These are phyloP conservation scores for Pyrenula aspistea DNA, from an alignment of 495 filamentous ascomycete genomes.

Conservation along the genomic window DNA sequence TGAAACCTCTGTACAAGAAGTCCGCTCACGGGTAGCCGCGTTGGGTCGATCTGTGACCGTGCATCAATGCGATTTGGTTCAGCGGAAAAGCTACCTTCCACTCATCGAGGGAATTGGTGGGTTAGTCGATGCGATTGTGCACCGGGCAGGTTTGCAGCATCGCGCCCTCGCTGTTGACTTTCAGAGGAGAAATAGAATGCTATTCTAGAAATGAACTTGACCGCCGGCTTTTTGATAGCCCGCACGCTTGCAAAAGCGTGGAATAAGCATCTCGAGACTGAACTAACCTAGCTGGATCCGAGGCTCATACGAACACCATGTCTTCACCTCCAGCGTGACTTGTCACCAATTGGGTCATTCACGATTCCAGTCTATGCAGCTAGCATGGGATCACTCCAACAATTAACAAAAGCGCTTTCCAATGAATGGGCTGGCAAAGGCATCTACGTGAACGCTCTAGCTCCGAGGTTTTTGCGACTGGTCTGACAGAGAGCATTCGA, in stretches of 20 bases:
- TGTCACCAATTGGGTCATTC: conserved; percentile 15
- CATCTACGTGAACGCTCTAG: conserved; percentile 71
- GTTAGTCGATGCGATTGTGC: not conserved
- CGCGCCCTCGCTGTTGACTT: not conserved
- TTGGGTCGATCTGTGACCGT: not conserved
- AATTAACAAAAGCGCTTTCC: conserved; percentile 76
- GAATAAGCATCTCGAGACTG: not conserved
- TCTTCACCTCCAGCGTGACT: not conserved
- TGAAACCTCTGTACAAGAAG: not conserved
- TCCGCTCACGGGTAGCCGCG: not conserved
- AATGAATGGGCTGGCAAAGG: conserved; percentile 79
- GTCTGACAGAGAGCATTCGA: conserved; percentile 47
- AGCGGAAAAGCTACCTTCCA: not conserved
- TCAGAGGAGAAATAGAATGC: not conserved
- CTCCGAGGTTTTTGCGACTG: conserved; percentile 70
- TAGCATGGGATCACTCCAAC: conserved; percentile 76
- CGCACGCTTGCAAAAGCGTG: not conserved
- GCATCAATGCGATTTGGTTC: not conserved
- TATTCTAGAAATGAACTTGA: not conserved
- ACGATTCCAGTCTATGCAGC: conserved; percentile 88
- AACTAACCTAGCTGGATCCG: not conserved
- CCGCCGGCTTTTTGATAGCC: not conserved
- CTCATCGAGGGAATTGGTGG: not conserved
- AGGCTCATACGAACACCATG: not conserved
- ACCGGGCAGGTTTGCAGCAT: not conserved